A percentile compares a stretch with the other conserved stretches of the same genome.
Conservation (phyloP, 305 asterid genomes). For the Euphrasia arctica region DNA sequence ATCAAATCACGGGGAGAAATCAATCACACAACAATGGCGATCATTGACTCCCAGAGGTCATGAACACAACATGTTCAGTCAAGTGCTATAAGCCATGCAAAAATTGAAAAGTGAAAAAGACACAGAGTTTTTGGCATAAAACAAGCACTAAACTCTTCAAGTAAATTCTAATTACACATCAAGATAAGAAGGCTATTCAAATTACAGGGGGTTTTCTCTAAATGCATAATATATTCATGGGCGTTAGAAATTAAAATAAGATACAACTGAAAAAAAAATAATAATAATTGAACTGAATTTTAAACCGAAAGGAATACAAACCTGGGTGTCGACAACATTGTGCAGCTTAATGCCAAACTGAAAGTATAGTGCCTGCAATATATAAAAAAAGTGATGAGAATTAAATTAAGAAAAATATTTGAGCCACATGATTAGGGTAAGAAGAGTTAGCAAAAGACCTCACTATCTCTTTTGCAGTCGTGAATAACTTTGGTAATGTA, state of each 20-base stretch:
- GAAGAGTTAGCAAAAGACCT: conserved; percentile 63
- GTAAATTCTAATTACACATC: conserved; percentile 11
- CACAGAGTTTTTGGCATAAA: conserved; percentile 20
- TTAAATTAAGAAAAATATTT: conserved; percentile 26
- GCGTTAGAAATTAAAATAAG: not conserved
- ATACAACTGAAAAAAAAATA: not conserved
- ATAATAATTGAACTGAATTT: not conserved
- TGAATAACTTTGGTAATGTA: conserved; percentile 95
- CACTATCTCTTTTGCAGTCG: conserved; percentile 99
- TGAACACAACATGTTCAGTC: conserved; percentile 6
- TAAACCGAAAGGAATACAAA: conserved; percentile 28
- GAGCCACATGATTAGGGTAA: conserved; percentile 27
- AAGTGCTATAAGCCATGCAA: conserved; percentile 17
- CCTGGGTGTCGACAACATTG: conserved; percentile 97
- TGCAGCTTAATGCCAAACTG: conserved; percentile 91
- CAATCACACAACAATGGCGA: not conserved
- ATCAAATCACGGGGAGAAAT: not conserved
- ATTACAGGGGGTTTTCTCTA: conserved; percentile 13
- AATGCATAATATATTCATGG: not conserved
- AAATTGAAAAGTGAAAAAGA: conserved; percentile 5
- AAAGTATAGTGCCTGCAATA: conserved; percentile 80
- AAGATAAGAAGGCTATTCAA: conserved; percentile 16
- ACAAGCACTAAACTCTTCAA: conserved; percentile 10
- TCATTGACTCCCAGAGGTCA: conserved; percentile 5
- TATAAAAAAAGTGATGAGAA: conserved; percentile 28